phyloP scores from a whole-genome alignment of 176 grass and related monocot genomes.

The Poa pratensis region DNA sequence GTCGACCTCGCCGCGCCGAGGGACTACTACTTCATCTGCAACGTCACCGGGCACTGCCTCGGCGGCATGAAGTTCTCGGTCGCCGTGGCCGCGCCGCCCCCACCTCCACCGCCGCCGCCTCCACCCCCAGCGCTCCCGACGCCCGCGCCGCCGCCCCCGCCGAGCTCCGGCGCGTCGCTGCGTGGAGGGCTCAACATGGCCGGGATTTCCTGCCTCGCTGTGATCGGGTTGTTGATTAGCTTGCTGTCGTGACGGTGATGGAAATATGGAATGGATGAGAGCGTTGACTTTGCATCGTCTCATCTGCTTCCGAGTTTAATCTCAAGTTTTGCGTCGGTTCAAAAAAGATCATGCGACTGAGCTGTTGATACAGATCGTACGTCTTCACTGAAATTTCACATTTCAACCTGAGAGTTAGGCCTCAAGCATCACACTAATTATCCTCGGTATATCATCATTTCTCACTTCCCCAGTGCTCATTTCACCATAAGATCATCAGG shows the following conservation, averaged over 20 bases:
- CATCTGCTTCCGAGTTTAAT: neutral
- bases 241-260: constrained; percentile 20
- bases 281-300: neutral
- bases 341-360: neutral
- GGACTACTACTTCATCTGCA: constrained; percentile 78
- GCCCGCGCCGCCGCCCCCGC: constrained; percentile 30
- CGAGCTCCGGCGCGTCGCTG: constrained; percentile 31
- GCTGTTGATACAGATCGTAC: neutral
- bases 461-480: neutral
- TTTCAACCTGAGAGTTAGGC: neutral
- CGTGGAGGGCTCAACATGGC: neutral
- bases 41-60: constrained; percentile 68
- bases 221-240: constrained; percentile 12
- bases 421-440: neutral
- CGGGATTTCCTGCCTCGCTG: constrained; percentile 11
- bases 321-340: neutral
- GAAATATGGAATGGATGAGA: neutral
- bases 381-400: neutral
- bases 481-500: neutral
- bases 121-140: neutral
- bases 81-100: constrained; percentile 37
- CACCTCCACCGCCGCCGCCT: neutral
- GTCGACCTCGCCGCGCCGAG: constrained; percentile 54
- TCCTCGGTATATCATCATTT: neutral
- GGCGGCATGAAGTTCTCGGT: constrained; percentile 80